Evolutionary conservation across 2,329 filamentous ascomycete species (phyloP), one percentile per base, ranked within the genome.

Genomic region (Aspergillus chevalieri): DNA sequence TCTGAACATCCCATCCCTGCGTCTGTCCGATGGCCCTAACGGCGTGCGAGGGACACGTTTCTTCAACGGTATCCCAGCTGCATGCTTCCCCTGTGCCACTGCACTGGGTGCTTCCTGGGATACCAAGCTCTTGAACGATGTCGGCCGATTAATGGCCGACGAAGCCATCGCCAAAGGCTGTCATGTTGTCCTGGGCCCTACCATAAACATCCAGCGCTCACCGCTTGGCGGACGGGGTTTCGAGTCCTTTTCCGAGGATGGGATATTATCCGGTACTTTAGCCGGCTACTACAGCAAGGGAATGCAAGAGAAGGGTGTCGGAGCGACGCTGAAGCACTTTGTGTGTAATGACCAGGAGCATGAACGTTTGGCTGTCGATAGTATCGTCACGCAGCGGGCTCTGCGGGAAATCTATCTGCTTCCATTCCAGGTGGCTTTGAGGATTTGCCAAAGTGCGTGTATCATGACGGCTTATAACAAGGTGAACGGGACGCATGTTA

Each of bases 201-300:
- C 87, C 1, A 83, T 90, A 30, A 90, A 88, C 71, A 85, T 89
- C 75, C 88, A 93, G 61, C 81, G 89, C 14, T 87, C 87, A 45
- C 89, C 89, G 0, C 76, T 93, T 0, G 88, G 88, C n/a, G 89
- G 89, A 15, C 79, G 89, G 52, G 90, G 90, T 55, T 94, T 93
- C 57, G 89, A 94, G 68, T 90, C 87, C 0, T 93, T 90, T 65
- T 89, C 86, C 0, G 89, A 93, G 66, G 89, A 93, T 57, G 88
- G 88, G 0, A 78, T 85, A 8, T 76, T 94, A 4, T 88, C 87
- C 0, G 87, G 87, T 28, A 86, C 84, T 54, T 72, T 90, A 52
- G 85, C 86, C 10, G 81, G 85, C 1, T 79, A 85, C 52, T 87
- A 87, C 53, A 84, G 88, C 61, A 82, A 80, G 44, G 86, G 86